Evolutionary conservation across 805 yeast species (phyloP).

Genomic region (Lipomyces spencermartinsiae): DNA sequence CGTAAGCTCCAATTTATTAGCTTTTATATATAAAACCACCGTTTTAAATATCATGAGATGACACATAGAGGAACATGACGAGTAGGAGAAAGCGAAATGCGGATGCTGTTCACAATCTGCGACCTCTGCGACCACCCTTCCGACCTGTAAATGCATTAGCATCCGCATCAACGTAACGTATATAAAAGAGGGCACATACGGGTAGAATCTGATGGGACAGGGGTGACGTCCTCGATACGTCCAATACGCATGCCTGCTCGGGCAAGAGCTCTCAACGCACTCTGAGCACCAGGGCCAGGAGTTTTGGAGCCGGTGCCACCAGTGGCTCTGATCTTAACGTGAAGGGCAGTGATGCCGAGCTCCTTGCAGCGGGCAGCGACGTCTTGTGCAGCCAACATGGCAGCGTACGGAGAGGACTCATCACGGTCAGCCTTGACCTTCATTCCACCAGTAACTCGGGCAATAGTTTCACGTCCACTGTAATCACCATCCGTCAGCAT

Average conservation of each 20-base stretch:
- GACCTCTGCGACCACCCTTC: constrained; percentile 99
- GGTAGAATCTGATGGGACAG: constrained; percentile 99
- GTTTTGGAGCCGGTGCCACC: constrained; percentile 99
- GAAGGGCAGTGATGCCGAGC: constrained; percentile 99
- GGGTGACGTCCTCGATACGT: constrained; percentile 99
- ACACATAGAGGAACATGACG: constrained; percentile 18
- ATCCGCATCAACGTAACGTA: neutral
- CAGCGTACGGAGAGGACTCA: constrained; percentile 99
- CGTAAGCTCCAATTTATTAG: neutral
- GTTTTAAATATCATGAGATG: constrained; percentile 23
- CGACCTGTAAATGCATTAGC: constrained; percentile 31
- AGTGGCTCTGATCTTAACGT: constrained; percentile 99
- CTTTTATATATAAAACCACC: neutral
- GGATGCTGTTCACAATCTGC: constrained; percentile 76
- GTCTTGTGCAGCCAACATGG: constrained; percentile 99
- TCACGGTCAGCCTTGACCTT: constrained; percentile 99
- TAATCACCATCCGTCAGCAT: neutral
- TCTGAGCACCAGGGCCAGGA: constrained; percentile 94
- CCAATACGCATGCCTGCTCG: constrained; percentile 99
- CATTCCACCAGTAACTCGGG: constrained; percentile 99
- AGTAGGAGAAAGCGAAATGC: constrained; percentile 10
- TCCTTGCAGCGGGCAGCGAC: constrained; percentile 99
- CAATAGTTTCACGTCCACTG: constrained; percentile 99
- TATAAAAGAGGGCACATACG: constrained; percentile 60
- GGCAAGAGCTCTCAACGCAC: constrained; percentile 96